A percentile compares a stretch with the other conserved stretches of the same genome.
Conservation (phyloP, 129 eudicot genomes). For the Flaveria bidentis region DNA sequence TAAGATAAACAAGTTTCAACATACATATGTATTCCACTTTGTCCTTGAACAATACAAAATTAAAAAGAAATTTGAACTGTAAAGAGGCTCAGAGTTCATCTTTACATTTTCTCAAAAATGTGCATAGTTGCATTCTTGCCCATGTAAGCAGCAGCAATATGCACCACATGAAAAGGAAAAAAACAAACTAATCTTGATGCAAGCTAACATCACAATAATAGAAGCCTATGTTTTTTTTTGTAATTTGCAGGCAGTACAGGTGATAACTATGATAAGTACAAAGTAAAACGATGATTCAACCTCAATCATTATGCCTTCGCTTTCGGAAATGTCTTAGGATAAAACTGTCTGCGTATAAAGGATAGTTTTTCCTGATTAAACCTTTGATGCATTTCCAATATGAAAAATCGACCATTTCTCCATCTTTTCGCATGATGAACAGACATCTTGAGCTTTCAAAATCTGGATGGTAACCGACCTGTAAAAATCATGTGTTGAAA, state of each 20-base stretch:
- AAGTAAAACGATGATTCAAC: conserved; percentile 3
- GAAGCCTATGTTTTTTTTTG: conserved; percentile 9
- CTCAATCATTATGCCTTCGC: conserved; percentile 60
- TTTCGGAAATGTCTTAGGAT: conserved; percentile 81
- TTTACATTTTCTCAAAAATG: conserved; percentile 35
- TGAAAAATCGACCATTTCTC: conserved; percentile 79
- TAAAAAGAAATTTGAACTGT: conserved; percentile 18
- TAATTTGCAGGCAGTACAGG: conserved; percentile 8
- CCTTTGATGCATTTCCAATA: conserved; percentile 99
- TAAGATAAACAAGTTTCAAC: conserved; percentile 1
- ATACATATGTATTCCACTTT: neutral
- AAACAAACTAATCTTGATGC: conserved; percentile 26
- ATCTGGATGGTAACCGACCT: conserved; percentile 93
- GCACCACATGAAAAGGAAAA: conserved; percentile 13
- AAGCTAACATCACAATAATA: conserved; percentile 28
- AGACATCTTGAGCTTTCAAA: conserved; percentile 82
- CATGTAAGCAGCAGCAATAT: conserved; percentile 21
- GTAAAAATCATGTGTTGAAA: conserved; percentile 7
- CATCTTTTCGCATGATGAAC: conserved; percentile 83
- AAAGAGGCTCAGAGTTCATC: conserved; percentile 34
- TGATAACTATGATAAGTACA: neutral
- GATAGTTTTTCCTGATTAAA: conserved; percentile 82
- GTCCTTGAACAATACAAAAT: conserved; percentile 8
- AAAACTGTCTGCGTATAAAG: conserved; percentile 88
- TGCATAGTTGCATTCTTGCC: conserved; percentile 29